These are phyloP conservation scores for Colletotrichum plurivorum DNA, from an alignment of 2,329 filamentous ascomycete genomes.

Conservation along the genomic window DNA sequence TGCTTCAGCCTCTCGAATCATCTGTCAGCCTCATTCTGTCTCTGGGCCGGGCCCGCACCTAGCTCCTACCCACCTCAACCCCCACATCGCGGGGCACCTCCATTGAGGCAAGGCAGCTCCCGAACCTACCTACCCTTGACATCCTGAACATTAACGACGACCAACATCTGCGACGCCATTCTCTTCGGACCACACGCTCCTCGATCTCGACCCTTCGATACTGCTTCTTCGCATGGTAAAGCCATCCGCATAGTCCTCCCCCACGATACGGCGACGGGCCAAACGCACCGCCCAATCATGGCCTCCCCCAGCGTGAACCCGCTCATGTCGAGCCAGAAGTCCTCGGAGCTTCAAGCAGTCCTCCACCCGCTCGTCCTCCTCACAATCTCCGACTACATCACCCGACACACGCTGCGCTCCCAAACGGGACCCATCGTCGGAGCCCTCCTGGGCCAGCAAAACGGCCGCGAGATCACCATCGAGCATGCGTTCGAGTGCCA, in stretches of 20 bases:
- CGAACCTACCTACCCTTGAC: background rate
- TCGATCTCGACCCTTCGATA: background rate
- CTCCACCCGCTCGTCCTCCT: conserved; percentile 96
- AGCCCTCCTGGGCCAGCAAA: conserved; percentile 91
- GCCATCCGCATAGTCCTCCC: background rate
- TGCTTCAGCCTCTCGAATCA: conserved; percentile 20
- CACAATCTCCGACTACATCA: conserved; percentile 97
- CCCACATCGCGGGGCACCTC: conserved; percentile 39
- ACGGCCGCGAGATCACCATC: conserved; percentile 90
- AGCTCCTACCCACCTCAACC: conserved; percentile 23
- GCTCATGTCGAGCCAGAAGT: conserved; percentile 76
- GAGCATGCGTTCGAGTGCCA: conserved; percentile 94
- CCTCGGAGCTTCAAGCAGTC: conserved; percentile 82
- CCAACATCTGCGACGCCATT: background rate
- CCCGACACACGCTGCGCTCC: conserved; percentile 85
- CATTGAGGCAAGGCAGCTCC: conserved; percentile 13
- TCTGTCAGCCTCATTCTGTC: conserved; percentile 20
- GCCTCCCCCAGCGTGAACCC: conserved; percentile 63
- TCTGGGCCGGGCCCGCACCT: background rate
- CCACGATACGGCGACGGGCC: conserved; percentile 28
- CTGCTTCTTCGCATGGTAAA: conserved; percentile 17
- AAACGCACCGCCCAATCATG: conserved; percentile 56
- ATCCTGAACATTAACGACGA: background rate
- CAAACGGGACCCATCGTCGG: conserved; percentile 85
- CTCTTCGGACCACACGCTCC: too few relatives aligned